These are phyloP conservation scores for Ophiostoma sp. DNA, from an alignment of 2,329 filamentous ascomycete genomes.

Conservation along the genomic window DNA sequence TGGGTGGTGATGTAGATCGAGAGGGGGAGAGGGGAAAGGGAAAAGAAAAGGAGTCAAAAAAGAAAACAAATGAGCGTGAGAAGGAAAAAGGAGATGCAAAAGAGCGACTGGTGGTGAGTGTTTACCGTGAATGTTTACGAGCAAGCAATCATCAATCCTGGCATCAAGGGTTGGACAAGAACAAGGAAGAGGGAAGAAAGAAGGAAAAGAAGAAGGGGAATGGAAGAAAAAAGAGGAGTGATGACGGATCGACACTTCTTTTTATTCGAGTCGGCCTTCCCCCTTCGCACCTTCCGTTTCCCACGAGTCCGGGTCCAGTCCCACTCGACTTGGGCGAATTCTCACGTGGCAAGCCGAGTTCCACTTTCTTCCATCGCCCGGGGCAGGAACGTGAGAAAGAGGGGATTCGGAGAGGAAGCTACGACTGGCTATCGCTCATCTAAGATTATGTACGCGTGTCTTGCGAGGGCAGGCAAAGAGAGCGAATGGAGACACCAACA, in stretches of 20 bases:
- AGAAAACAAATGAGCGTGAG: neutral
- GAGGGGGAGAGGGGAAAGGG: neutral
- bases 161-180: neutral
- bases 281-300: neutral
- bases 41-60: neutral
- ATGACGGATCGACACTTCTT: constrained; percentile 10
- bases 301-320: constrained; percentile 15
- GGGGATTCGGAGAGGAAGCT: neutral
- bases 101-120: constrained; percentile 18
- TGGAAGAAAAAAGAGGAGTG: neutral
- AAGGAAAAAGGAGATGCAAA: constrained; percentile 14
- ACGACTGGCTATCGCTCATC: neutral
- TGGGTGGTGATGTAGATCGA: neutral
- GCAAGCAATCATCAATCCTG: constrained; percentile 19
- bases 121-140: neutral
- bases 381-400: constrained; percentile 7
- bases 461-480: neutral
- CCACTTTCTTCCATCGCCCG: constrained; percentile 1
- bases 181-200: neutral
- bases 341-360: constrained; percentile 18
- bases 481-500: neutral
- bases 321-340: neutral
- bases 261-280: neutral
- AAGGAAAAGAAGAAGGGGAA: neutral
- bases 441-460: constrained; percentile 18